Conservation (phyloP, 2,329 filamentous ascomycete species). For the Arthrobotrys musiformis region DNA sequence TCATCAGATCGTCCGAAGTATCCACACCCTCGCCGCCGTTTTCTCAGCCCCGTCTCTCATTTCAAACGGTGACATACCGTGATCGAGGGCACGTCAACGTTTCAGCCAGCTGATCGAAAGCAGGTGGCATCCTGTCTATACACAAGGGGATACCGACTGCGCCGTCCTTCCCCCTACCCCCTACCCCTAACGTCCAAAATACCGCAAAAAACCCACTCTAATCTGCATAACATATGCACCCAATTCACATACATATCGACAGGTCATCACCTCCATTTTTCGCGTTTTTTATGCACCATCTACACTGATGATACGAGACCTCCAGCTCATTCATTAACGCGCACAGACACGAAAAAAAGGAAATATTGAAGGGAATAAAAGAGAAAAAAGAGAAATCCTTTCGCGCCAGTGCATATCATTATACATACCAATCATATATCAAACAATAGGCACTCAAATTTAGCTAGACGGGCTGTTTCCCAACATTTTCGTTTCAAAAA, state of each 20-base stretch:
- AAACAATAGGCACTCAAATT: not conserved
- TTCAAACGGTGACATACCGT: not conserved
- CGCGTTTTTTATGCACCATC: slow-evolving; percentile 11
- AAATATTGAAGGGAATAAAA: not conserved
- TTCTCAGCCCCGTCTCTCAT: not conserved
- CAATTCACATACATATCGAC: slow-evolving; percentile 1
- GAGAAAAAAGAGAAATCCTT: slow-evolving; percentile 4
- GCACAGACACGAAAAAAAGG: not conserved
- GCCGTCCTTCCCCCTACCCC: not conserved
- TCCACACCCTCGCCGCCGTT: not conserved
- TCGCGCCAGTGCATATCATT: slow-evolving; percentile 22
- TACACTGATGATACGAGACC: not conserved
- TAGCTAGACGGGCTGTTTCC: not conserved
- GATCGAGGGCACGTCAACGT: not conserved
- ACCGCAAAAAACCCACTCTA: not conserved
- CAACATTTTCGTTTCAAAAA: slow-evolving; percentile 4
- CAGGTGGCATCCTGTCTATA: not conserved
- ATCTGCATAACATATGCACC: slow-evolving; percentile 1
- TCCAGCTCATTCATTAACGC: not conserved
- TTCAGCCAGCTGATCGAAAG: not conserved
- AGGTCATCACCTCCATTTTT: slow-evolving; percentile 6
- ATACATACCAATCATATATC: not conserved
- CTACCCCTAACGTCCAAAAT: not conserved
- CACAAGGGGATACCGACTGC: not conserved
- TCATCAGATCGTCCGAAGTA: not conserved